A percentile compares a stretch with the other conserved stretches of the same genome.
Conservation (phyloP, 352 stramenopile genomes). For the Globisporangium acanthophoron region DNA sequence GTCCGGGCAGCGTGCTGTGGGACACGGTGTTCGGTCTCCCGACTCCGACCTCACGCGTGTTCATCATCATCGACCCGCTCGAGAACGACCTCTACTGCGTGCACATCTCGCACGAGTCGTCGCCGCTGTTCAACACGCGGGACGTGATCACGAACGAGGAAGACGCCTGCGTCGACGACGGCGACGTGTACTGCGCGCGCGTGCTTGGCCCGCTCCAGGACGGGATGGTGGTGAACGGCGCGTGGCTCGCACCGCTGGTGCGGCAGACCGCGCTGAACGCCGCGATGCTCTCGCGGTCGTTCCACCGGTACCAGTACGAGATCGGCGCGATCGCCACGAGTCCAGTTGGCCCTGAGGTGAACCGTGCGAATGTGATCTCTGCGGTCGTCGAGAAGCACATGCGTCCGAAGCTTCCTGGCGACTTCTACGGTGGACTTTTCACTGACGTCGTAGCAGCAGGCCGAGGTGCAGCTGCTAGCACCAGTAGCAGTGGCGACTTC, state of each 20-base stretch:
- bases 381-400: constrained; percentile 79
- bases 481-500: too few species aligned
- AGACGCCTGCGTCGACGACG: constrained; percentile 71
- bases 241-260: constrained; percentile 76
- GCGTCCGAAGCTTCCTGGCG: constrained; percentile 70
- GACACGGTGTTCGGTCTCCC: constrained; percentile 70
- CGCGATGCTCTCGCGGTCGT: constrained; percentile 57
- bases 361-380: constrained; percentile 64
- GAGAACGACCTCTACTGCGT: constrained; percentile 85
- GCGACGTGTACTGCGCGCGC: constrained; percentile 74
- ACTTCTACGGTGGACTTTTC: constrained; percentile 85
- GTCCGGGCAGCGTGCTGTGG: constrained; percentile 71
- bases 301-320: constrained; percentile 71
- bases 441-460: constrained; percentile 28
- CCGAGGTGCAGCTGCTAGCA: too few species aligned
- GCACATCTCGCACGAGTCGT: constrained; percentile 74
- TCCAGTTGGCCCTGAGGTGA: constrained; percentile 62
- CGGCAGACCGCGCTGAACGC: constrained; percentile 83
- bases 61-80: constrained; percentile 80
- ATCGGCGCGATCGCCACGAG: constrained; percentile 58
- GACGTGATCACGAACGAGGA: constrained; percentile 71
- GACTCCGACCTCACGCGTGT: constrained; percentile 67
- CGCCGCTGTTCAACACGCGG: constrained; percentile 67
- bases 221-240: constrained; percentile 78
- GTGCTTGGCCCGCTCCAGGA: constrained; percentile 79